Base-by-base conservation (phyloP, 2,329 filamentous ascomycete species). In the Xylaria sp. region DNA sequence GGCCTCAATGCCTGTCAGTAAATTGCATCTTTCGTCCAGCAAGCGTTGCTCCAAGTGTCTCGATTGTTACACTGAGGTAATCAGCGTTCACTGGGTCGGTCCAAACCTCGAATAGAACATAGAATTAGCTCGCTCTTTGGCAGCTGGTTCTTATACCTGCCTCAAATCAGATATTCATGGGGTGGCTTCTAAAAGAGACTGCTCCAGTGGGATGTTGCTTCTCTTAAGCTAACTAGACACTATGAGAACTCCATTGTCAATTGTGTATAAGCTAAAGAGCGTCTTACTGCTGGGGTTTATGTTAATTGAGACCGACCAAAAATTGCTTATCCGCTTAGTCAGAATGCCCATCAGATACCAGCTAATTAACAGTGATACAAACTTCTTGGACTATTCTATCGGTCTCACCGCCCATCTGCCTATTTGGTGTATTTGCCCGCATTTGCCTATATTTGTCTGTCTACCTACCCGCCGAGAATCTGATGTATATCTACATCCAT, bases 331-430 rank as follows among this genome's bases (percentile, higher is more conserved):
- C 10, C 20, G 37, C 54, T 57, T 37, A 56, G 52, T 56, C 34
- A 39, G 34, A 23, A n/a, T 39, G 23, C 28, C 4, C 28, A 28
- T 28, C 28, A 28, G 28, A 28, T 28, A 4, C 10, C 34, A 37
- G 34, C 34, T 37, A 37, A 37, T 37, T 37, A 37, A 34, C 18
- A 31, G 41, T 62, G 34, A 62, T 48, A 62, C 59, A 54, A 62
- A 31, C 46, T 50, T 50, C 46, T 13, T 48, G 7, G 3, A 10
- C 20, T 12, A 50, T 50, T 9, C n/a, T 5, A n/a, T 13, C 25
- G 3, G 23, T 37, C 7, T 63, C 64, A 66, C 64, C 64, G 64
- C 64, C 64, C 57, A 50, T 55, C 41, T 31, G n/a, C 18, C 41
- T n/a, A 7, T n/a, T 13, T 44, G 3, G 9, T 37, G 15, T 48